Evolutionary conservation across 2,329 filamentous ascomycete species (phyloP).

Genomic region (Oidium heveae): DNA sequence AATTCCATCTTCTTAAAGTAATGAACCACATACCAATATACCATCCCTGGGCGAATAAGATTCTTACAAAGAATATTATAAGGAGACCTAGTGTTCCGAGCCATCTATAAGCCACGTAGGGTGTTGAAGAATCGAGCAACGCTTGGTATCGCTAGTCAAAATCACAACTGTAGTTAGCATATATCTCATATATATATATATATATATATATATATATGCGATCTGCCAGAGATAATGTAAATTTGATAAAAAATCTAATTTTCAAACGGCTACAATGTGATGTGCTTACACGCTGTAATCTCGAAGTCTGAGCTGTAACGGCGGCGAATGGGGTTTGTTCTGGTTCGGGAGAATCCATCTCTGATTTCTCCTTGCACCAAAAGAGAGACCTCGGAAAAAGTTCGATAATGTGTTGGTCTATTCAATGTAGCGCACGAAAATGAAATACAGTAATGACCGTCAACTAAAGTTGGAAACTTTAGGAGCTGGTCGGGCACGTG

Average conservation of each 20-base stretch:
- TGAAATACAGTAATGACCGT: no score
- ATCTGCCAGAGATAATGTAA: no score
- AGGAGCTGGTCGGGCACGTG: no score
- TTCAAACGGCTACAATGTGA: not conserved
- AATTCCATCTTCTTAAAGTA: not conserved
- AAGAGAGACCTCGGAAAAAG: no score
- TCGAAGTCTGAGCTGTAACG: constrained; percentile 64
- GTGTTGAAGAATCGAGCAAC: constrained; percentile 80
- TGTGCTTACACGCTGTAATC: constrained; percentile 39
- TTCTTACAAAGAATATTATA: constrained; percentile 63
- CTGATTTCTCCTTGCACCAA: constrained; percentile 1
- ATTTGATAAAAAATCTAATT: not conserved
- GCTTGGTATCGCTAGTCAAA: constrained; percentile 61
- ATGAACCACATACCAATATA: constrained; percentile 51
- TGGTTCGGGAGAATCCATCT: constrained; percentile 68
- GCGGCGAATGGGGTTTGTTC: constrained; percentile 82
- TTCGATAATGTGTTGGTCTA: no score
- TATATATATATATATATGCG: no score
- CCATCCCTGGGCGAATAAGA: constrained; percentile 87
- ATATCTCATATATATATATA: no score
- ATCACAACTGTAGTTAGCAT: constrained; percentile 1
- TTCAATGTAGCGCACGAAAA: no score
- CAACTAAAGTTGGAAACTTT: no score
- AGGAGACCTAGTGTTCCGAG: constrained; percentile 53
- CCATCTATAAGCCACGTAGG: constrained; percentile 79